These are phyloP conservation scores for Cordyceps farinosa DNA, from an alignment of 2,329 filamentous ascomycete genomes.

Conservation along the genomic window DNA sequence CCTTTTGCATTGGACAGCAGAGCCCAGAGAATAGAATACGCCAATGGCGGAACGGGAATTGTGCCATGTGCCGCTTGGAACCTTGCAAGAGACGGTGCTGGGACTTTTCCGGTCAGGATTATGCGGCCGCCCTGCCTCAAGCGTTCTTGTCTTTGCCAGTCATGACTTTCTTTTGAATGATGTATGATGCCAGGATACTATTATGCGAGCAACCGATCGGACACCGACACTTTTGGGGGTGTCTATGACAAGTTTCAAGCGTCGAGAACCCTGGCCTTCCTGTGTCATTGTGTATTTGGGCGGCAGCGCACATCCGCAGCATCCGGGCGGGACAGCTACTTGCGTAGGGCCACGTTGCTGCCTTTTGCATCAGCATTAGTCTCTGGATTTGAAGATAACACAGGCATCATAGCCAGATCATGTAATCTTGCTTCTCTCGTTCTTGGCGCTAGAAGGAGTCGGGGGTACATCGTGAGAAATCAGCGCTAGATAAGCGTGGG, in stretches of 20 bases:
- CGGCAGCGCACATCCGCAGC: neutral
- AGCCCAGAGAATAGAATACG: neutral
- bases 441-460: neutral
- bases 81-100: neutral
- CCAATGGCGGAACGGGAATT: constrained; percentile 7
- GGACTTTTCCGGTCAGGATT: neutral
- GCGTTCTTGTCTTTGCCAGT: neutral
- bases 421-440: neutral
- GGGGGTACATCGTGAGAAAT: neutral
- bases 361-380: neutral
- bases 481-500: constrained; percentile 8
- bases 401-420: neutral
- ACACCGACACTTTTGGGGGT: neutral
- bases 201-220: neutral
- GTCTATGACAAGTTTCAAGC: neutral
- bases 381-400: neutral
- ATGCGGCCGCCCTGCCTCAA: neutral
- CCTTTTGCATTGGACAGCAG: neutral
- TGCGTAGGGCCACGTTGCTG: neutral
- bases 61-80: constrained; percentile 6
- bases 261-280: neutral
- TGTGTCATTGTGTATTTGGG: neutral
- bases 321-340: neutral
- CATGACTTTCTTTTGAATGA: neutral
- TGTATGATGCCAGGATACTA: too few relatives aligned